Conservation (phyloP, 805 yeast species). For the Candida nanaspora region DNA sequence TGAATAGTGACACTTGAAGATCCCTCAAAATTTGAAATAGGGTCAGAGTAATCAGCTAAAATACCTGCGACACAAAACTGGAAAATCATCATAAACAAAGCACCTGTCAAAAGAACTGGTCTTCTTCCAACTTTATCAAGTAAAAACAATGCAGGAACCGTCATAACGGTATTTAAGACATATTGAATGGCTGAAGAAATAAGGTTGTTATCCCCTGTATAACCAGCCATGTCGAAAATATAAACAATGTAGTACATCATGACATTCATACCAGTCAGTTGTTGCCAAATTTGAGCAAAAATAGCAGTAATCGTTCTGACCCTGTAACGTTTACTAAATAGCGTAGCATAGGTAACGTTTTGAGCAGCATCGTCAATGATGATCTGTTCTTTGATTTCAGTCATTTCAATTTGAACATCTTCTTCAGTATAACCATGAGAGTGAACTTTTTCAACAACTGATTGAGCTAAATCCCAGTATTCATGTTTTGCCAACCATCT, state of each 20-base stretch:
- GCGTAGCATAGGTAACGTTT: slow-evolving; percentile 36
- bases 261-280: slow-evolving; percentile 55
- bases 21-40: slow-evolving; percentile 22
- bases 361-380: slow-evolving; percentile 42
- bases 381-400: slow-evolving; percentile 52
- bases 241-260: slow-evolving; percentile 59
- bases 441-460: slow-evolving; percentile 19
- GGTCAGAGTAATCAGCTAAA: slow-evolving; percentile 32
- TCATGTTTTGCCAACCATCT: slow-evolving; percentile 26
- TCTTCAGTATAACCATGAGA: slow-evolving; percentile 18
- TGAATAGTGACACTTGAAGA: slow-evolving; percentile 22
- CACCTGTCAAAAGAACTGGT: slow-evolving; percentile 41
- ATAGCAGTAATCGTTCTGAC: slow-evolving; percentile 42
- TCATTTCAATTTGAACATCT: slow-evolving; percentile 43
- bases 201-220: slow-evolving; percentile 37
- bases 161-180: slow-evolving; percentile 42
- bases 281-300: slow-evolving; percentile 50
- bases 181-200: slow-evolving; percentile 51
- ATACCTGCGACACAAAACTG: slow-evolving; percentile 33
- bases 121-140: slow-evolving; percentile 68
- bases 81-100: slow-evolving; percentile 28
- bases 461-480: slow-evolving; percentile 12
- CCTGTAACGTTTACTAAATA: slow-evolving; percentile 42
- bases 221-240: slow-evolving; percentile 57
- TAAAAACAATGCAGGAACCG: slow-evolving; percentile 49